A percentile compares a stretch with the other conserved stretches of the same genome.
Evolutionary conservation across 2,329 filamentous ascomycete genomes (phyloP).

Genomic region (Penicillium sp.): DNA sequence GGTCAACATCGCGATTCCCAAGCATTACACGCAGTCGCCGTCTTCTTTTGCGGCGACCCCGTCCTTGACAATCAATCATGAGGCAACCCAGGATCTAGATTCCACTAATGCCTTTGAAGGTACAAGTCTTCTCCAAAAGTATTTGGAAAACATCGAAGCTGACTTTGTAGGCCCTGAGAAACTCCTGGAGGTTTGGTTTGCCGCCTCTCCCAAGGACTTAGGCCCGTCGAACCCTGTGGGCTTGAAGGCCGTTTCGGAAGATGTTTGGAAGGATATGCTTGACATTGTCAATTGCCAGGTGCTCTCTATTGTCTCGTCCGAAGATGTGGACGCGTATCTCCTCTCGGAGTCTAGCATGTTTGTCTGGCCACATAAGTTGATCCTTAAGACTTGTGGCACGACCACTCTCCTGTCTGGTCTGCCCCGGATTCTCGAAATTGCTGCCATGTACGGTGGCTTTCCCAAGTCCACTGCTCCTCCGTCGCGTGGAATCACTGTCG

Average conservation of each 20-base stretch:
- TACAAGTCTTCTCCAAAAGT: conserved; percentile 39
- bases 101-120: conserved; percentile 96
- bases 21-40: conserved; percentile 80
- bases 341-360: conserved; percentile 99
- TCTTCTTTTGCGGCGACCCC: conserved; percentile 78
- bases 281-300: conserved; percentile 99
- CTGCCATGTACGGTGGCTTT: conserved; percentile 85
- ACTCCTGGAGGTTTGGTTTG: conserved; percentile 98
- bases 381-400: conserved; percentile 97
- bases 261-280: conserved; percentile 94
- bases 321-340: conserved; percentile 93
- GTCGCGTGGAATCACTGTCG: conserved; percentile 69
- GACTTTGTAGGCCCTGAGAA: conserved; percentile 79
- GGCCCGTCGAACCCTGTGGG: conserved; percentile 73
- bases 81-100: conserved; percentile 89
- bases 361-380: conserved; percentile 98
- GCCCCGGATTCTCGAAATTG: conserved; percentile 89
- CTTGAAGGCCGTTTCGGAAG: conserved; percentile 81
- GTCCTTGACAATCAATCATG: conserved; percentile 94
- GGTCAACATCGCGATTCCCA: conserved; percentile 80
- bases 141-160: conserved; percentile 21
- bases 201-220: conserved; percentile 73
- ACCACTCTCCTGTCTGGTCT: conserved; percentile 91
- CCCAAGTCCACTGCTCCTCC: conserved; percentile 74
- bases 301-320: conserved; percentile 88